These are phyloP conservation scores for Cercospora canescens DNA, from an alignment of 2,329 filamentous ascomycete species.

Conservation along the genomic window DNA sequence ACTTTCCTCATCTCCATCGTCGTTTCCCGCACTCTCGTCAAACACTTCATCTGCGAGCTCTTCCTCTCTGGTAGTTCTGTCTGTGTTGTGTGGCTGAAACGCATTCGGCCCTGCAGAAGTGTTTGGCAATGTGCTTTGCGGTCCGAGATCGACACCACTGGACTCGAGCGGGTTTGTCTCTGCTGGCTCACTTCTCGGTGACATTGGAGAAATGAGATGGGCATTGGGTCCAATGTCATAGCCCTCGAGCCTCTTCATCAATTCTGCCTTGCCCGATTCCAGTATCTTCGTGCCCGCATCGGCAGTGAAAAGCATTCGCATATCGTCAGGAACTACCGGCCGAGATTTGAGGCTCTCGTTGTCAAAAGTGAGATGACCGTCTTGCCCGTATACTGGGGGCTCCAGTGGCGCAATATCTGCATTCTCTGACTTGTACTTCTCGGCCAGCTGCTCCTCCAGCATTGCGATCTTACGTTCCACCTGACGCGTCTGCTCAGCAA, in stretches of 20 bases:
- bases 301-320: conserved; percentile 51
- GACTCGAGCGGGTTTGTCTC: background rate
- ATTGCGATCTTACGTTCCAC: conserved; percentile 32
- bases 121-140: background rate
- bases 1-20: conserved; percentile 56
- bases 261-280: conserved; percentile 51
- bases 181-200: background rate
- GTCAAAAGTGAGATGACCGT: conserved; percentile 30
- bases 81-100: background rate
- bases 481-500: conserved; percentile 23
- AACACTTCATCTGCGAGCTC: conserved; percentile 20
- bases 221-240: conserved; percentile 37
- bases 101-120: background rate
- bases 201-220: conserved; percentile 8
- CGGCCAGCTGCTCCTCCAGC: conserved; percentile 33
- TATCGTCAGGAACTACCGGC: conserved; percentile 40
- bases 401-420: conserved; percentile 28
- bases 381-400: conserved; percentile 26
- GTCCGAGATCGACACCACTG: background rate
- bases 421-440: conserved; percentile 28
- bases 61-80: background rate
- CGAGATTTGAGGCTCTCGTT: conserved; percentile 23
- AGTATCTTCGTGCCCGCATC: conserved; percentile 51
- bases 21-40: conserved; percentile 20
- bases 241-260: conserved; percentile 52